phyloP scores from a whole-genome alignment of 306 rosid genomes.

The Rosa multiflora region DNA sequence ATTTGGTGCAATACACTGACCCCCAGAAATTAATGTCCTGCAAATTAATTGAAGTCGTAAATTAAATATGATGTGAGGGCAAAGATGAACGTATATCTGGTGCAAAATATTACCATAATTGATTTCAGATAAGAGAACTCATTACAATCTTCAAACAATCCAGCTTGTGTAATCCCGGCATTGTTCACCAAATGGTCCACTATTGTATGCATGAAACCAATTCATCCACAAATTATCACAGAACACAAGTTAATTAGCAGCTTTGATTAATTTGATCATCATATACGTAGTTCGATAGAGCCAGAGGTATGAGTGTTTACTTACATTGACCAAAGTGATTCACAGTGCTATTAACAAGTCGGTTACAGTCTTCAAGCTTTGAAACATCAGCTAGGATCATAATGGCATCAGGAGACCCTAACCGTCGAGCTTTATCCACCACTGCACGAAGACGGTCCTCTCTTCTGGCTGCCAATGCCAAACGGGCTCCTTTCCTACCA shows the following conservation, averaged over 20 bases:
- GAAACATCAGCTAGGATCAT: constrained; percentile 59
- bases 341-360: constrained; percentile 45
- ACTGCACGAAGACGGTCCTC: constrained; percentile 43
- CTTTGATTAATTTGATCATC: neutral
- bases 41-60: neutral
- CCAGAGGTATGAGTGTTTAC: neutral
- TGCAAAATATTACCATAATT: neutral
- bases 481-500: constrained; percentile 50
- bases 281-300: neutral
- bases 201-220: neutral
- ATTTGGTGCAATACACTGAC: constrained; percentile 41
- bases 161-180: constrained; percentile 13
- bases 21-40: constrained; percentile 82
- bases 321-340: constrained; percentile 50
- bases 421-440: constrained; percentile 29
- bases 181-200: constrained; percentile 29
- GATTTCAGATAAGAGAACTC: neutral
- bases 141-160: constrained; percentile 13
- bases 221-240: neutral
- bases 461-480: constrained; percentile 52
- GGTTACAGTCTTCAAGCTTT: constrained; percentile 40
- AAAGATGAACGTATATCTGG: neutral
- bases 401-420: constrained; percentile 53
- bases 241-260: neutral
- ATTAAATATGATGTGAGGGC: neutral